Evolutionary conservation across 208 protist genomes (phyloP).

Genomic region (Acanthamoeba royreba): DNA sequence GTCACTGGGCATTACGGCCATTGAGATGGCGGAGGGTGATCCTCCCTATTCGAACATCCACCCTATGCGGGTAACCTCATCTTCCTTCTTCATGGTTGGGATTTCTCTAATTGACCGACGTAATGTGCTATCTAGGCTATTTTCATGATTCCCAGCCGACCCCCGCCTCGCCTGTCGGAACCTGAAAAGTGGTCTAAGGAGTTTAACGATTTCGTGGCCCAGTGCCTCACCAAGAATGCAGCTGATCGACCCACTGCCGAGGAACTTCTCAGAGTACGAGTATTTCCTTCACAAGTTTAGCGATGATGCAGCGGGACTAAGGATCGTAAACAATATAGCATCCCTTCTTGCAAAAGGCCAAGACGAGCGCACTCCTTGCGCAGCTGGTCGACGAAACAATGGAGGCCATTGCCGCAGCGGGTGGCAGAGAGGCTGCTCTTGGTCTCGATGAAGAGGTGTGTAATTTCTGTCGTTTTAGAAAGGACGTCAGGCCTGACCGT

Average conservation of each 20-base stretch:
- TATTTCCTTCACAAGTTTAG: not conserved
- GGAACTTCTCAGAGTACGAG: constrained; percentile 72
- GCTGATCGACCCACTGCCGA: constrained; percentile 72
- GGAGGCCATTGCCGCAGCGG: not conserved
- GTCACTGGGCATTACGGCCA: constrained; percentile 93
- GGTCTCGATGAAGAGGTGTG: not conserved
- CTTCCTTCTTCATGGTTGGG: not conserved
- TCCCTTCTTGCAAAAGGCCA: not conserved
- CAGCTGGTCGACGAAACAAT: not conserved
- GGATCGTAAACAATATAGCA: not conserved
- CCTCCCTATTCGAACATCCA: constrained; percentile 90
- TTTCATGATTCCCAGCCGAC: constrained; percentile 74
- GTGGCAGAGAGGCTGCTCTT: not conserved
- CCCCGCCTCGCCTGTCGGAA: constrained; percentile 59
- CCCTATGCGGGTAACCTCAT: constrained; percentile 75
- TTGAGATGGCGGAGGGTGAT: constrained; percentile 93
- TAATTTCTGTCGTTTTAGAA: not conserved
- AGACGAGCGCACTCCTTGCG: not conserved
- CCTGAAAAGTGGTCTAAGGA: constrained; percentile 69
- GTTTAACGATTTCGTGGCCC: constrained; percentile 82
- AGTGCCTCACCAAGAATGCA: constrained; percentile 78
- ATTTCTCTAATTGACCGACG: not conserved
- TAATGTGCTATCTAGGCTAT: constrained; percentile 34
- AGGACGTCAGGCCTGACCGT: not conserved
- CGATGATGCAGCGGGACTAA: not conserved